Base-by-base conservation (phyloP, 176 grass and related monocot species). In the Alloteropsis semialata region DNA sequence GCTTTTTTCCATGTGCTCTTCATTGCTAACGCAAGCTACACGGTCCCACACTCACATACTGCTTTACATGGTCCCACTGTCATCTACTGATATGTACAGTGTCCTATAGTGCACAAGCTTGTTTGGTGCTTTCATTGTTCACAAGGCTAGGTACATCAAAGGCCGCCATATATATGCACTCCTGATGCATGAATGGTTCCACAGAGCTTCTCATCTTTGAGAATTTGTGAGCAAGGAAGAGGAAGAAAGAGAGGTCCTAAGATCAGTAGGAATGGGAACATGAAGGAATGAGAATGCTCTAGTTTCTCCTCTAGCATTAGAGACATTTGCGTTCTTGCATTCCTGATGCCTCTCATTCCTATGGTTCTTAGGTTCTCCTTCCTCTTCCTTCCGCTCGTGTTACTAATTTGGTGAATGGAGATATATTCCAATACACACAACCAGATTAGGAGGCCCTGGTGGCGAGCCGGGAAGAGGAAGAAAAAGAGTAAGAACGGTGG, bases 341-440 rank as follows among this genome's bases (percentile, higher is more conserved):
- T 79, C 65, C 65, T 85, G 65, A 63, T 51, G 75, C 43, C 84
- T 79, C 65, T 27, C 65, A 78, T 85, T 78, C 83, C 53, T 85
- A 85, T 61, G 22, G 74, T 70, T 85, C 64, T 78, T 50, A 28
- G 42, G 54, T 72, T 17, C 41, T 79, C 65, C 54, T 62, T 79
- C 75, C 75, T 72, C 42, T 72, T 79, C 75, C 65, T 53, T 79
- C 10, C 6, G 53, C 30, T 71, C 15, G 1, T 8, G 27, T 8
- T 6, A 22, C 46, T 11, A 10, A 41, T 59, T 22, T 7, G 10
- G 27, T 18, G 43, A n/a, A n/a, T n/a, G n/a, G n/a, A n/a, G n/a
- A 48, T 44, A 11, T 16, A 75, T 2, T 7, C 53, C 17, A 37
- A 38, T 49, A 1, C 30, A 36, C 8, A 30, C 32, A 22, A 16